phyloP scores from a whole-genome alignment of 768 basidiomycete genomes.

The Sarcodon sp. region DNA sequence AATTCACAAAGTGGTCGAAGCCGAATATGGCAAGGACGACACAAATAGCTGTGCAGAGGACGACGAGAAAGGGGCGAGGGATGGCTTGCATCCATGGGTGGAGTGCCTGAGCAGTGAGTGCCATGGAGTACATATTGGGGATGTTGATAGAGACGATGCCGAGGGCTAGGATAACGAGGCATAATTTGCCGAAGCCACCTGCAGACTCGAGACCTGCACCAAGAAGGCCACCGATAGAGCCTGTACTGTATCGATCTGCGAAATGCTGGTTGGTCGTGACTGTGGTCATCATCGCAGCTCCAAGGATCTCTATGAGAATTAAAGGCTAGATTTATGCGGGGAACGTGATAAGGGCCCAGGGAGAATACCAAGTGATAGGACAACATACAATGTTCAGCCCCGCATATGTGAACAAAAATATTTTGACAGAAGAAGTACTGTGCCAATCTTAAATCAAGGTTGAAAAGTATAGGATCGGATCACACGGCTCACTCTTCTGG shows the following conservation, averaged over 20 bases:
- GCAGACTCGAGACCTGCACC: slow-evolving; percentile 24
- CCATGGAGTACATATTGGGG: slow-evolving; percentile 33
- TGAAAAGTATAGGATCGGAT: not conserved
- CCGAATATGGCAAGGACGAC: slow-evolving; percentile 23
- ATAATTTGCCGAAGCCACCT: slow-evolving; percentile 29
- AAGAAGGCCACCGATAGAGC: slow-evolving; percentile 33
- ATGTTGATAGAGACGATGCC: slow-evolving; percentile 35
- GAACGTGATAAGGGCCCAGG: not conserved
- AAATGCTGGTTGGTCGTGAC: slow-evolving; percentile 21
- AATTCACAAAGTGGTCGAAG: slow-evolving; percentile 5
- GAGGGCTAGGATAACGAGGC: slow-evolving; percentile 30
- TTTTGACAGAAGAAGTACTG: slow-evolving; percentile 11
- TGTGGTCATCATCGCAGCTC: slow-evolving; percentile 28
- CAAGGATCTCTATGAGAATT: slow-evolving; percentile 31
- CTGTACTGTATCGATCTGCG: slow-evolving; percentile 18
- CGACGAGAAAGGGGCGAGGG: slow-evolving; percentile 24
- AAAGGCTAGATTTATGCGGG: slow-evolving; percentile 7
- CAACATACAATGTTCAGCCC: slow-evolving; percentile 12
- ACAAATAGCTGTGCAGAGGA: slow-evolving; percentile 28
- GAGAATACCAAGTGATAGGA: no score
- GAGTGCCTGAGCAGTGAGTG: slow-evolving; percentile 29
- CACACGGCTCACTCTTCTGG: slow-evolving; percentile 10
- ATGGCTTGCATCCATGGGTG: slow-evolving; percentile 25
- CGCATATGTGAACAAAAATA: slow-evolving; percentile 26
- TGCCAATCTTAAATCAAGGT: not conserved